A percentile compares a stretch with the other conserved stretches of the same genome.
These are phyloP conservation scores for Yamadazyma pseudoaaseri DNA, from an alignment of 1,139 yeast genomes.

Conservation along the genomic window DNA sequence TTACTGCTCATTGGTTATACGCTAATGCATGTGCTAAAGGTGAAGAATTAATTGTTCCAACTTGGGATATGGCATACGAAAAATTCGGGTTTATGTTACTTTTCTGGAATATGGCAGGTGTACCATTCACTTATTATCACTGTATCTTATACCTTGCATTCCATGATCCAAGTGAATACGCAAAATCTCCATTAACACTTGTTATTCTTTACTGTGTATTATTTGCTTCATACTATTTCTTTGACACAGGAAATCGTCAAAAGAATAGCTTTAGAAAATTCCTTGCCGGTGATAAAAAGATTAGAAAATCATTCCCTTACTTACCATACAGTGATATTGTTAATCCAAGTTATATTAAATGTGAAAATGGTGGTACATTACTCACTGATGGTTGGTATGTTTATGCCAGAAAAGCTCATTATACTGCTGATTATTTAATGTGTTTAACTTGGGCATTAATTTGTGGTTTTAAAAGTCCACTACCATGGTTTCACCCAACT, in stretches of 20 bases:
- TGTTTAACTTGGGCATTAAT: slow-evolving; percentile 88
- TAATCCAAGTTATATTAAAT: slow-evolving; percentile 80
- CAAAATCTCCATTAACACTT: slow-evolving; percentile 64
- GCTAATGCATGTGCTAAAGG: slow-evolving; percentile 98
- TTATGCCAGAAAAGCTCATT: slow-evolving; percentile 90
- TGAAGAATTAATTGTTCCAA: slow-evolving; percentile 93
- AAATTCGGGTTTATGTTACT: slow-evolving; percentile 97
- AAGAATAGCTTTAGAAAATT: slow-evolving; percentile 90
- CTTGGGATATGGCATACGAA: slow-evolving; percentile 99
- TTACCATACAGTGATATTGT: slow-evolving; percentile 79
- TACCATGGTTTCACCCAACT: slow-evolving; percentile 95
- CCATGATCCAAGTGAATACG: slow-evolving; percentile 81
- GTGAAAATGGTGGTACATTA: slow-evolving; percentile 80
- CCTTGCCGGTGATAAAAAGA: slow-evolving; percentile 72
- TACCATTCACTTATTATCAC: slow-evolving; percentile 96
- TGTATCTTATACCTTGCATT: slow-evolving; percentile 79
- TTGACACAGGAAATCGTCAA: slow-evolving; percentile 94
- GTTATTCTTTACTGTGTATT: slow-evolving; percentile 52
- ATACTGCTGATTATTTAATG: slow-evolving; percentile 91
- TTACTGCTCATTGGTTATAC: slow-evolving; percentile 88
- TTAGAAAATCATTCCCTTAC: slow-evolving; percentile 90
- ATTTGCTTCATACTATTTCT: slow-evolving; percentile 78
- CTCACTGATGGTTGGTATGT: slow-evolving; percentile 93
- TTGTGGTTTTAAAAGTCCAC: slow-evolving; percentile 83
- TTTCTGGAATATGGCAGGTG: slow-evolving; percentile 99